These are phyloP conservation scores for Theileria sp. DNA, from an alignment of 169 alveolate species.

Conservation along the genomic window DNA sequence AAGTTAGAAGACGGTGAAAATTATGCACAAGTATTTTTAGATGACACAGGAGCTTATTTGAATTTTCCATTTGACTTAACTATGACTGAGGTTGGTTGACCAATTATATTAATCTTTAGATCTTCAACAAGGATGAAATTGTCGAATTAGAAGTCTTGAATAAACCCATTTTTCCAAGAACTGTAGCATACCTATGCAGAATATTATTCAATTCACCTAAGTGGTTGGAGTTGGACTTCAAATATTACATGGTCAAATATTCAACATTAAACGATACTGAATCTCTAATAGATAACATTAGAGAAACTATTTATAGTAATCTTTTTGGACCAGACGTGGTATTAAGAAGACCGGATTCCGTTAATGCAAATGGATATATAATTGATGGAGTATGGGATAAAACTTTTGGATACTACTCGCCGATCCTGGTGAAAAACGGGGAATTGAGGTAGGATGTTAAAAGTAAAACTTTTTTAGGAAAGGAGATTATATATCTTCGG, in stretches of 20 bases:
- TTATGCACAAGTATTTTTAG: slow-evolving; percentile 16
- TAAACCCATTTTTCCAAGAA: slow-evolving; percentile 23
- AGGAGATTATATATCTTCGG: slow-evolving; percentile 31
- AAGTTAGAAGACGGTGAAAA: slow-evolving; percentile 28
- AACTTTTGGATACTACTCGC: slow-evolving; percentile 33
- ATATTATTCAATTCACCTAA: slow-evolving; percentile 42
- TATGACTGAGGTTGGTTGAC: not conserved
- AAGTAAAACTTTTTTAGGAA: slow-evolving; percentile 15
- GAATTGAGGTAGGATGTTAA: slow-evolving; percentile 5
- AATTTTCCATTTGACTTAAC: not conserved
- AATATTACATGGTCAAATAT: slow-evolving; percentile 33
- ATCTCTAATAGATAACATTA: slow-evolving; percentile 8
- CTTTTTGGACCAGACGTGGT: not conserved
- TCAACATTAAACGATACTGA: slow-evolving; percentile 35
- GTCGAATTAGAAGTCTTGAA: slow-evolving; percentile 39
- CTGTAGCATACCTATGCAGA: slow-evolving; percentile 16
- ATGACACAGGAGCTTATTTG: slow-evolving; percentile 1
- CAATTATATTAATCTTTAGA: slow-evolving; percentile 13
- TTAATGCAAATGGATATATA: slow-evolving; percentile 41
- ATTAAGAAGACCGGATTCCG: not conserved
- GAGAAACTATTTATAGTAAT: slow-evolving; percentile 33
- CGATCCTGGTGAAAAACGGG: slow-evolving; percentile 52
- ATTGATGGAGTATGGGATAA: slow-evolving; percentile 47
- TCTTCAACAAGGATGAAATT: slow-evolving; percentile 44
- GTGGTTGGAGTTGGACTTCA: slow-evolving; percentile 38